phyloP scores from a whole-genome alignment of 805 yeast species.

The Wilhelminamyces savonicus region DNA sequence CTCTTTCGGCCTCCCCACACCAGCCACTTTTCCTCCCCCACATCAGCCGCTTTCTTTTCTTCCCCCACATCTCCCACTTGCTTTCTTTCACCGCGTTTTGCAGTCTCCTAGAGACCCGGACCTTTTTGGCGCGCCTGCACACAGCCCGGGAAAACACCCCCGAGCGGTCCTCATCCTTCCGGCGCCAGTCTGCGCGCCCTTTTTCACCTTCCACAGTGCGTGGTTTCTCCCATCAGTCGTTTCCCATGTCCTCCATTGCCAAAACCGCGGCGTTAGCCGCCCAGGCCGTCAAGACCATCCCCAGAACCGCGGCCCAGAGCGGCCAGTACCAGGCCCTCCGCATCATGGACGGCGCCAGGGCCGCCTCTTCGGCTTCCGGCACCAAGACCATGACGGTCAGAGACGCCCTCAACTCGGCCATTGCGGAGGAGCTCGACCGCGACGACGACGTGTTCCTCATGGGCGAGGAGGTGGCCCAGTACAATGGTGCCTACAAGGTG shows the following conservation, averaged over 20 bases:
- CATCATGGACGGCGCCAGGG: constrained; percentile 28
- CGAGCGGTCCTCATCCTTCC: too few relatives aligned
- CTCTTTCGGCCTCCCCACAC: too few relatives aligned
- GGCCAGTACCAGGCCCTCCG: constrained; percentile 31
- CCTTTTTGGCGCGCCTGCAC: too few relatives aligned
- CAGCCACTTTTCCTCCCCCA: too few relatives aligned
- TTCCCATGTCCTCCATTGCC: constrained; percentile 35
- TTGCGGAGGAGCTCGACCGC: constrained; percentile 96
- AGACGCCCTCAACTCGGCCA: constrained; percentile 91
- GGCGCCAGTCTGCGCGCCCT: too few relatives aligned
- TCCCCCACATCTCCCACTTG: too few relatives aligned
- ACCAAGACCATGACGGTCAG: constrained; percentile 77
- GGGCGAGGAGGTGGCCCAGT: constrained; percentile 99
- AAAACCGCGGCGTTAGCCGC: constrained; percentile 39
- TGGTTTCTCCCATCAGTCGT: too few relatives aligned
- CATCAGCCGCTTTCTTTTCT: too few relatives aligned
- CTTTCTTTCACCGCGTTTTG: too few relatives aligned
- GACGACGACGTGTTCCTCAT: constrained; percentile 90
- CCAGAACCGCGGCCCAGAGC: constrained; percentile 17
- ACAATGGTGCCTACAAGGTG: constrained; percentile 98
- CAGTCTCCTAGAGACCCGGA: too few relatives aligned
- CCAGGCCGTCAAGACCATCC: constrained; percentile 22
- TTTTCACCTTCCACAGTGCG: too few relatives aligned
- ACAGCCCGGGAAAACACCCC: too few relatives aligned
- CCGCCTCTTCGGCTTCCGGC: constrained; percentile 45